A percentile compares a stretch with the other conserved stretches of the same genome.
Evolutionary conservation across 2,329 filamentous ascomycete genomes (phyloP).

Genomic region (Penicillium oxalicum): DNA sequence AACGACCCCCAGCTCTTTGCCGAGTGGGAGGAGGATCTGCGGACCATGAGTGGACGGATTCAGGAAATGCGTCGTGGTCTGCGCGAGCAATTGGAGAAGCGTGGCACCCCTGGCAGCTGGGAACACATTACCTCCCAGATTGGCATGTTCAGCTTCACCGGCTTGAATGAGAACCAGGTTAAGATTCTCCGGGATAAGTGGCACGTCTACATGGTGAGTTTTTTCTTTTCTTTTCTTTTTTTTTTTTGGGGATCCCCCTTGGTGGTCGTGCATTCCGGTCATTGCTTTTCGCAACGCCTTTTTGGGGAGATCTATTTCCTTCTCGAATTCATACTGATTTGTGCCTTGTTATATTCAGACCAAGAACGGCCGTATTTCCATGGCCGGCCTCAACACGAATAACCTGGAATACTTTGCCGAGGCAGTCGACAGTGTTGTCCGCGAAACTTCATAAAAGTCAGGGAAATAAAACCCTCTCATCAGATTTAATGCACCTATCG

Average conservation of each 20-base stretch:
- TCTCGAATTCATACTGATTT: neutral
- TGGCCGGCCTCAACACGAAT: conserved; percentile 90
- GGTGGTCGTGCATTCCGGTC: too few species aligned
- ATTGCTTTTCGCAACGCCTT: too few species aligned
- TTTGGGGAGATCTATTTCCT: too few species aligned
- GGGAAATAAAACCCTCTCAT: neutral
- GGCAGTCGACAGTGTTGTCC: conserved; percentile 78
- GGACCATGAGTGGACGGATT: conserved; percentile 92
- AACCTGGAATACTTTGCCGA: conserved; percentile 93
- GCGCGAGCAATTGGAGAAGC: conserved; percentile 71
- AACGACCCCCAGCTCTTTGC: conserved; percentile 76
- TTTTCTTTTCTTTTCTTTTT: too few species aligned
- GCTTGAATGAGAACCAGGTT: conserved; percentile 47
- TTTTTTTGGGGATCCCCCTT: too few species aligned
- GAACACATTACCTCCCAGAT: conserved; percentile 98
- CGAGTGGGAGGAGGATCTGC: conserved; percentile 88
- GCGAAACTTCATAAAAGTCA: conserved; percentile 29
- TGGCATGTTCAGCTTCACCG: conserved; percentile 92
- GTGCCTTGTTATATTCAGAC: conserved; percentile 44
- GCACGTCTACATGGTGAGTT: conserved; percentile 46
- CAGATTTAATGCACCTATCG: neutral
- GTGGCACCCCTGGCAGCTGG: conserved; percentile 85
- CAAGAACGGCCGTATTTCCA: conserved; percentile 96
- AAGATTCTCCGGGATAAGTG: conserved; percentile 42
- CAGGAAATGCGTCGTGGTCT: conserved; percentile 80